A percentile compares a stretch with the other conserved stretches of the same genome.
phyloP scores from a whole-genome alignment of 805 yeast genomes.

The Vanderwaltozyma verrucispora region DNA sequence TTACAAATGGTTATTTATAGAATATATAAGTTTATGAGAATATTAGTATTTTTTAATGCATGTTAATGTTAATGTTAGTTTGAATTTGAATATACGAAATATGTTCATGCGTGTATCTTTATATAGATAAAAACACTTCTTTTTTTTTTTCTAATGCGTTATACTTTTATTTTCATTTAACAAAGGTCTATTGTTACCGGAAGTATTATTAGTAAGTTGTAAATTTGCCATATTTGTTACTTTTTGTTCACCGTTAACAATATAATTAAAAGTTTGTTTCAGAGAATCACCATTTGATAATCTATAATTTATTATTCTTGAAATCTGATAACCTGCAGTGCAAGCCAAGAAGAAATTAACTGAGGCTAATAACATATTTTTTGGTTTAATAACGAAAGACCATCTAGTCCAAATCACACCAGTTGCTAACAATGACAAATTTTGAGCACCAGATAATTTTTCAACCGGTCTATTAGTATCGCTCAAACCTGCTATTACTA shows the following conservation, averaged over 20 bases:
- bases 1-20: too few species aligned
- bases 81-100: too few species aligned
- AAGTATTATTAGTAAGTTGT: too few species aligned
- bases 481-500: slow-evolving; percentile 85
- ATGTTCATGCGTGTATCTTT: too few species aligned
- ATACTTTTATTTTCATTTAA: background rate
- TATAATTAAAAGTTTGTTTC: slow-evolving; percentile 44
- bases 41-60: too few species aligned
- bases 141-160: background rate
- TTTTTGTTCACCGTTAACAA: slow-evolving; percentile 37
- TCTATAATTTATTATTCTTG: slow-evolving; percentile 65
- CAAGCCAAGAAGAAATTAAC: slow-evolving; percentile 90
- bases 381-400: slow-evolving; percentile 90
- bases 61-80: too few species aligned
- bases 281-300: slow-evolving; percentile 51
- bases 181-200: background rate
- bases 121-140: too few species aligned
- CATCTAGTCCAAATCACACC: slow-evolving; percentile 98
- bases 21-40: too few species aligned
- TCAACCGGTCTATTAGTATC: slow-evolving; percentile 91
- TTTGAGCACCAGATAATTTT: slow-evolving; percentile 70
- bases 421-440: slow-evolving; percentile 69
- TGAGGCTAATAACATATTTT: slow-evolving; percentile 77
- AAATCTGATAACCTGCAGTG: slow-evolving; percentile 80
- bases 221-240: background rate